A percentile compares a stretch with the other conserved stretches of the same genome.
phyloP scores from a whole-genome alignment of 2,329 filamentous ascomycete species.

The Gnomoniopsis sp. region DNA sequence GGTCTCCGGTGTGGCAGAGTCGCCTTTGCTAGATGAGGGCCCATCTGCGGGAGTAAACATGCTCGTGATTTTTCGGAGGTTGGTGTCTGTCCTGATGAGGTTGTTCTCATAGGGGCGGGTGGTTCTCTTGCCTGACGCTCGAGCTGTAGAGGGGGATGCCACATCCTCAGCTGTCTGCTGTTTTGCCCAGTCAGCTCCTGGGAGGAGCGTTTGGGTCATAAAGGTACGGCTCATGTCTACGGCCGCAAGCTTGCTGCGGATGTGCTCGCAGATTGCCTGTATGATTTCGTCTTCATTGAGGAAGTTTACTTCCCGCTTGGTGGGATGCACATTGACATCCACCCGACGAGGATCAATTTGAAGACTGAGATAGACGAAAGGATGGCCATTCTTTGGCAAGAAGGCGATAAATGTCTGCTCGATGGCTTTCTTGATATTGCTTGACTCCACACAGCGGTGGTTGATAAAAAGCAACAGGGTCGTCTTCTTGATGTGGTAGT shows the following conservation, averaged over 20 bases:
- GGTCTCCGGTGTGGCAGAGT: slow-evolving; percentile 23
- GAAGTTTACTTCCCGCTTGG: slow-evolving; percentile 95
- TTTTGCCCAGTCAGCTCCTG: slow-evolving; percentile 49
- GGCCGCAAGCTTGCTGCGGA: slow-evolving; percentile 73
- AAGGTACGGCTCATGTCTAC: slow-evolving; percentile 95
- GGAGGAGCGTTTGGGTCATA: slow-evolving; percentile 86
- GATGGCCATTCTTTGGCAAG: slow-evolving; percentile 88
- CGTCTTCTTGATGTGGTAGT: slow-evolving; percentile 90
- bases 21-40: slow-evolving; percentile 28
- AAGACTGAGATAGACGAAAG: slow-evolving; percentile 87
- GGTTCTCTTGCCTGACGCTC: slow-evolving; percentile 29
- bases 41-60: slow-evolving; percentile 70
- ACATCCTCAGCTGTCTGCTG: slow-evolving; percentile 25
- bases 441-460: slow-evolving; percentile 88
- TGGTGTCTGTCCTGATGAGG: slow-evolving; percentile 84
- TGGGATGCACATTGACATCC: slow-evolving; percentile 97
- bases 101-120: slow-evolving; percentile 75
- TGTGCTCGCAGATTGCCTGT: slow-evolving; percentile 75
- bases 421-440: slow-evolving; percentile 79
- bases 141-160: slow-evolving; percentile 15
- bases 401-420: slow-evolving; percentile 88
- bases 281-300: slow-evolving; percentile 97
- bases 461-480: slow-evolving; percentile 92
- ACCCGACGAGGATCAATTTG: slow-evolving; percentile 90
- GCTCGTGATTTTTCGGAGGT: slow-evolving; percentile 88